These are phyloP conservation scores for Septoria petroselini DNA, from an alignment of 2,329 filamentous ascomycete species.

Conservation along the genomic window DNA sequence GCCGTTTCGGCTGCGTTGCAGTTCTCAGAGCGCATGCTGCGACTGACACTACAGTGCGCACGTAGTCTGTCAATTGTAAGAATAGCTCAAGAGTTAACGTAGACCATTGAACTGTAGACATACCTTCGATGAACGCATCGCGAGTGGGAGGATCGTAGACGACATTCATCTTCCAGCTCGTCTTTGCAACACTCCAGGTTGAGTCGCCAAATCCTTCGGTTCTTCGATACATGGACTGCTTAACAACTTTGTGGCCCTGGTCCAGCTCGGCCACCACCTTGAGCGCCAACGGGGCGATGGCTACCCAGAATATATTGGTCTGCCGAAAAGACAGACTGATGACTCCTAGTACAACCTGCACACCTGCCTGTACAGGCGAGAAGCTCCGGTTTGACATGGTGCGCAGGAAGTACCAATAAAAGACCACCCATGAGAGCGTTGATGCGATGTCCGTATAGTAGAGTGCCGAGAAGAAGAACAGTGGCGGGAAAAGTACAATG, in stretches of 20 bases:
- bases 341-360: conserved; percentile 56
- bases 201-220: conserved; percentile 35
- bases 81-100: background rate
- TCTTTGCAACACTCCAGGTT: conserved; percentile 31
- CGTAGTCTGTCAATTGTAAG: conserved; percentile 27
- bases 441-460: conserved; percentile 95
- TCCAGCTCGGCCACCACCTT: conserved; percentile 46
- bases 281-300: conserved; percentile 66
- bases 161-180: conserved; percentile 42
- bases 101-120: background rate
- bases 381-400: conserved; percentile 30
- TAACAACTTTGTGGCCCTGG: conserved; percentile 51
- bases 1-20: conserved; percentile 32
- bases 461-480: conserved; percentile 94
- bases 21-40: conserved; percentile 54
- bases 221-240: conserved; percentile 33
- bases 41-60: conserved; percentile 58
- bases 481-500: conserved; percentile 75
- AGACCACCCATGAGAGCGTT: conserved; percentile 68
- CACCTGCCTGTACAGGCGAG: conserved; percentile 22
- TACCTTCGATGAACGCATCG: conserved; percentile 51
- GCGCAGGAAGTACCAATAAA: conserved; percentile 56
- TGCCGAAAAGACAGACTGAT: conserved; percentile 75
- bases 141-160: conserved; percentile 52
- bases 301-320: conserved; percentile 96